A percentile compares a stretch with the other conserved stretches of the same genome.
These are phyloP conservation scores for Aspergillus latus DNA, from an alignment of 2,329 filamentous ascomycete species.

Conservation along the genomic window DNA sequence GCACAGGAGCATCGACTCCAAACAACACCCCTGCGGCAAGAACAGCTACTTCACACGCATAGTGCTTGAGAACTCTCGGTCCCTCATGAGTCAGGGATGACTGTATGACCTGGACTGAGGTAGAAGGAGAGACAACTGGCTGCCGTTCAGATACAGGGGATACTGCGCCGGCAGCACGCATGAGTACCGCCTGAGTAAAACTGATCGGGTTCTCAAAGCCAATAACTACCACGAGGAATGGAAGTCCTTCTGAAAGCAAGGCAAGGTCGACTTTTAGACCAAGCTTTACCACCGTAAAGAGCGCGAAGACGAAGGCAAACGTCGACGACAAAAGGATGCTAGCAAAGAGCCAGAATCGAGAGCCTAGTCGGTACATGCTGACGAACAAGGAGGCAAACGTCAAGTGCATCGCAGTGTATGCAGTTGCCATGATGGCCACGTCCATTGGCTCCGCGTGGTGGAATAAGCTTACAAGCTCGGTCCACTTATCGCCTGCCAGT, in stretches of 20 bases:
- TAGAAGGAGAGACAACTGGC: conserved; percentile 82
- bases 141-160: conserved; percentile 42
- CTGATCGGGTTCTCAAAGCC: conserved; percentile 99
- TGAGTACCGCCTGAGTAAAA: conserved; percentile 84
- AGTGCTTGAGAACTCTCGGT: conserved; percentile 90
- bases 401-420: conserved; percentile 95
- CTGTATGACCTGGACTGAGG: conserved; percentile 56
- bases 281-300: conserved; percentile 86
- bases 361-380: conserved; percentile 93
- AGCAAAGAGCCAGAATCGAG: conserved; percentile 93
- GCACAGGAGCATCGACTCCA: conserved; percentile 89
- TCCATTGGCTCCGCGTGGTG: conserved; percentile 93
- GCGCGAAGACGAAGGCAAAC: conserved; percentile 92
- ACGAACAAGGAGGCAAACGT: conserved; percentile 97
- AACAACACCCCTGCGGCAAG: conserved; percentile 82
- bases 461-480: neutral
- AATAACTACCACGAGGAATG: conserved; percentile 96
- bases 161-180: conserved; percentile 79
- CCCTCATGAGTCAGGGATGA: too few relatives aligned
- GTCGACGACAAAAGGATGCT: conserved; percentile 87
- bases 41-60: conserved; percentile 86
- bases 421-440: conserved; percentile 94
- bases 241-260: conserved; percentile 87
- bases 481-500: neutral
- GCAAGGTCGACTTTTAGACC: conserved; percentile 92